Conservation (phyloP, 148 eudicot genomes). For the Rhododendron griersonianum region DNA sequence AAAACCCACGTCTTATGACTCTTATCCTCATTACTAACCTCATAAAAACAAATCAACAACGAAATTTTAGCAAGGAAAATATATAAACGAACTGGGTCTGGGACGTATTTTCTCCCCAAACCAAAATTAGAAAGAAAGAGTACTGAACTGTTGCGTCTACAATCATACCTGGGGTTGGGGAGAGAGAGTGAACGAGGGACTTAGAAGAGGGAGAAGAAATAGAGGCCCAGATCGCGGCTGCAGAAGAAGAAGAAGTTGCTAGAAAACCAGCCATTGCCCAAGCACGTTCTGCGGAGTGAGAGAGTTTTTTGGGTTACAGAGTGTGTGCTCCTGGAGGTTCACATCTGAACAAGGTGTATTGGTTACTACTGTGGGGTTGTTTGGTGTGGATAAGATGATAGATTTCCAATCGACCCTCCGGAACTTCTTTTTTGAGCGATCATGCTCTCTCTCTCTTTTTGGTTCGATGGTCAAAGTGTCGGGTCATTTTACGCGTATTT, state of each 20-base stretch:
- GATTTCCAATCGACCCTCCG: slow-evolving; percentile 10
- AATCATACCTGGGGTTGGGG: slow-evolving; percentile 30
- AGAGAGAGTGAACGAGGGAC: slow-evolving; percentile 18
- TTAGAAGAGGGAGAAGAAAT: slow-evolving; percentile 37
- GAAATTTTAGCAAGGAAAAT: not conserved
- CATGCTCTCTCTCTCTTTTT: too few species aligned
- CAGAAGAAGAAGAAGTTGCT: slow-evolving; percentile 38
- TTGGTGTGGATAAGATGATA: slow-evolving; percentile 40
- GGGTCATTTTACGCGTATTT: too few species aligned
- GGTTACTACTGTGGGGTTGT: not conserved
- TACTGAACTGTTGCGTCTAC: too few species aligned
- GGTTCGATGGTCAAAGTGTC: too few species aligned
- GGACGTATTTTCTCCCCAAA: not conserved
- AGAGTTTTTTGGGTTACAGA: not conserved
- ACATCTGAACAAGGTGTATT: not conserved
- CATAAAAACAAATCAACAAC: not conserved
- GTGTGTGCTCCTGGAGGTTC: not conserved
- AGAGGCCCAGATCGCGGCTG: slow-evolving; percentile 28
- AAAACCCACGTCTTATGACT: slow-evolving; percentile 8
- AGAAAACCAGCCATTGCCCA: slow-evolving; percentile 50
- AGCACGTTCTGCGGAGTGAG: not conserved
- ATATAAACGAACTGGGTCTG: not conserved
- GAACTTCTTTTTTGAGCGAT: too few species aligned
- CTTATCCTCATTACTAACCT: not conserved
- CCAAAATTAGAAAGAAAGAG: not conserved